These are phyloP conservation scores for Microdochium paspali DNA, from an alignment of 2,329 filamentous ascomycete genomes.

Conservation along the genomic window DNA sequence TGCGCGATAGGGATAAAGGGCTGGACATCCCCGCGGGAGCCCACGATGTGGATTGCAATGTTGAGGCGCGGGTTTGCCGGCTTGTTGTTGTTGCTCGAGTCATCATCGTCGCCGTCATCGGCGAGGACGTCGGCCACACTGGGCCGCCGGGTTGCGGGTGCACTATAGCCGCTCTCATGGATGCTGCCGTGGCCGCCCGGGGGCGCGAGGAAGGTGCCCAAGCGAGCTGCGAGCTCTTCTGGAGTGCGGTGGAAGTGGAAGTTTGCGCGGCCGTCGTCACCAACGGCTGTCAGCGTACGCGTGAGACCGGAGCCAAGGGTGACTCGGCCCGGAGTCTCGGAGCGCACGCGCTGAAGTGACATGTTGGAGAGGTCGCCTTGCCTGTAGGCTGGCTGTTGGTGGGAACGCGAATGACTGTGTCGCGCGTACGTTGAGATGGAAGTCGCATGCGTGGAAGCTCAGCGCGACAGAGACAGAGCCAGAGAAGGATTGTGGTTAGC, in stretches of 20 bases:
- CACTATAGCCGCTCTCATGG: not conserved
- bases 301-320: not conserved
- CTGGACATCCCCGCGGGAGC: slow-evolving; percentile 51
- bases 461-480: no score
- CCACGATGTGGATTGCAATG: slow-evolving; percentile 53
- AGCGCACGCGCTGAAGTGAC: not conserved
- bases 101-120: slow-evolving; percentile 18
- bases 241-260: slow-evolving; percentile 71
- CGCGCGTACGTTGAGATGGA: no score
- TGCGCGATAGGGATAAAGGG: slow-evolving; percentile 49
- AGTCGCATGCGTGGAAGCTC: no score
- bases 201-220: slow-evolving; percentile 23
- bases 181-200: no score
- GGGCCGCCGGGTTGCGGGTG: slow-evolving; percentile 34
- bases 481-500: no score
- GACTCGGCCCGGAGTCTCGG: not conserved
- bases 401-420: not conserved
- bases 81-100: slow-evolving; percentile 6
- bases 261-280: slow-evolving; percentile 65
- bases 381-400: not conserved
- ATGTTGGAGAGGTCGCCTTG: not conserved
- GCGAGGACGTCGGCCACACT: slow-evolving; percentile 47
- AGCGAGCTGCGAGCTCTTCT: slow-evolving; percentile 53
- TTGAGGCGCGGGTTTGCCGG: slow-evolving; percentile 36
- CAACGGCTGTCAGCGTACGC: not conserved